A percentile compares a stretch with the other conserved stretches of the same genome.
Conservation (phyloP, 169 alveolate genomes). For the Plasmodium coatneyi region DNA sequence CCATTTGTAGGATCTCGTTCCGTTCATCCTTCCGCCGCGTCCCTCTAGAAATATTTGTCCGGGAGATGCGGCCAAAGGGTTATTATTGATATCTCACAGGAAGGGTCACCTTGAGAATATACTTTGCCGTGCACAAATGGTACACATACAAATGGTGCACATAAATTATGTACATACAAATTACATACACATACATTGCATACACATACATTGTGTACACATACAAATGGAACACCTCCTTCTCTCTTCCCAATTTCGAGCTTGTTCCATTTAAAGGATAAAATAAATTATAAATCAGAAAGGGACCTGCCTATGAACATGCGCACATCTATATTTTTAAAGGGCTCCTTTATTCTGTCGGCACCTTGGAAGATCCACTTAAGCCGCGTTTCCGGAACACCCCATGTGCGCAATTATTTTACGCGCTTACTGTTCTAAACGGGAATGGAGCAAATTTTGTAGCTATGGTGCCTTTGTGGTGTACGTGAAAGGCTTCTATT, state of each 20-base stretch:
- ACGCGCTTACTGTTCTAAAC: neutral
- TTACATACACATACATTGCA: no score
- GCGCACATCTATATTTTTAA: constrained; percentile 3
- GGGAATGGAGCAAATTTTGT: neutral
- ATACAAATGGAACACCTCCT: neutral
- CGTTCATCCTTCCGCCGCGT: constrained; percentile 22
- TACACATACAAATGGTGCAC: neutral
- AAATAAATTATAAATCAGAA: neutral
- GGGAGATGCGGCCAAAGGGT: neutral
- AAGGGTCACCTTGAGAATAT: neutral
- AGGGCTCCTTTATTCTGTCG: neutral
- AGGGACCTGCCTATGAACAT: neutral
- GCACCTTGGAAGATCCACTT: neutral
- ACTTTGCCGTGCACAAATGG: neutral
- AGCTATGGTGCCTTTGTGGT: neutral
- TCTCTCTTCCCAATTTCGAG: neutral
- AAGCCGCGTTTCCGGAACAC: neutral
- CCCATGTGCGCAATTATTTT: neutral
- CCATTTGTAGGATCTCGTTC: constrained; percentile 60
- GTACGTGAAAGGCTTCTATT: neutral
- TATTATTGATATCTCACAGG: neutral
- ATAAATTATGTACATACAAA: no score
- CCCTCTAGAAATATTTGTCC: neutral
- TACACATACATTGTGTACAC: no score
- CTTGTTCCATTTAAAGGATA: neutral